phyloP scores from a whole-genome alignment of 208 protist species.

The Borovskyia barvae region DNA sequence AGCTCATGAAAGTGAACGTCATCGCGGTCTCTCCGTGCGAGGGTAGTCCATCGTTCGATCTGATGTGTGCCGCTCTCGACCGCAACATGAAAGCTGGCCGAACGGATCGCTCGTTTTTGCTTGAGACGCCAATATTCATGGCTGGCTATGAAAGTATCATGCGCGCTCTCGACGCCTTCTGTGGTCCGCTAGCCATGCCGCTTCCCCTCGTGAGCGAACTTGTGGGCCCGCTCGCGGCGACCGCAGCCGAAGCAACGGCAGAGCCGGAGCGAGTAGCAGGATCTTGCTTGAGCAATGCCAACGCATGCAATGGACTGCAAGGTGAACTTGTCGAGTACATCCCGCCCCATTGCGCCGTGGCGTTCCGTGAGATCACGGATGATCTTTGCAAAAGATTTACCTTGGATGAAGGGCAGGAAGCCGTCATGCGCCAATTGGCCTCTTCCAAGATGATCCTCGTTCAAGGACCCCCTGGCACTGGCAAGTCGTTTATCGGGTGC shows the following conservation, averaged over 20 bases:
- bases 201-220: conserved; percentile 63
- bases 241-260: background rate
- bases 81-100: conserved; percentile 64
- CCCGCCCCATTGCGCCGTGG: conserved; percentile 72
- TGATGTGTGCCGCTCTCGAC: conserved; percentile 51
- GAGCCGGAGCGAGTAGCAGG: background rate
- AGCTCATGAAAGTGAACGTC: conserved; percentile 47
- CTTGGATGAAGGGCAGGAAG: conserved; percentile 78
- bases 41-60: conserved; percentile 45
- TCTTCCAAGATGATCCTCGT: conserved; percentile 80
- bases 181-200: conserved; percentile 83
- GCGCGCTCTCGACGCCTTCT: conserved; percentile 68
- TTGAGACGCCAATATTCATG: conserved; percentile 84
- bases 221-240: conserved; percentile 23
- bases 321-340: conserved; percentile 60
- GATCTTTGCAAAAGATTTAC: conserved; percentile 53
- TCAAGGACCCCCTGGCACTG: conserved; percentile 93
- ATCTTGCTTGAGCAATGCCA: background rate
- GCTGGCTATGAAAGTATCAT: conserved; percentile 81
- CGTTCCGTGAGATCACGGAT: conserved; percentile 72
- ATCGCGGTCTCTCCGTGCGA: conserved; percentile 72
- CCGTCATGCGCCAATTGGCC: conserved; percentile 69
- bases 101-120: conserved; percentile 53
- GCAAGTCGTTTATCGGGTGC: conserved; percentile 95
- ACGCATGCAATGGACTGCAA: background rate